phyloP scores from a whole-genome alignment of 176 grass and related monocot genomes.

The Hyparrhenia diplandra region DNA sequence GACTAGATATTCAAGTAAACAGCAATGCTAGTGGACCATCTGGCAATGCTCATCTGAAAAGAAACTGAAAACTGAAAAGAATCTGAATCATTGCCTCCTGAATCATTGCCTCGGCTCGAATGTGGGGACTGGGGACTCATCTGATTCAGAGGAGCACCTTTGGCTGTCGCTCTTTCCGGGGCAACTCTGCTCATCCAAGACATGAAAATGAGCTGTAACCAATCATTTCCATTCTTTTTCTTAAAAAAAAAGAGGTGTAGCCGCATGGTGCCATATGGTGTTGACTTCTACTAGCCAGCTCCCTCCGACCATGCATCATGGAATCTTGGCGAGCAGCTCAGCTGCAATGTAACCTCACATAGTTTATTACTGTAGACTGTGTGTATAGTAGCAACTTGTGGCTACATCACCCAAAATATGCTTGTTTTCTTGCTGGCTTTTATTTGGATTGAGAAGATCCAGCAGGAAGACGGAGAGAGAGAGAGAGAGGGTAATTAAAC shows the following conservation, averaged over 20 bases:
- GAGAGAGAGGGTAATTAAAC: background rate
- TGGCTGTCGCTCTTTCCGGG: slow-evolving; percentile 10
- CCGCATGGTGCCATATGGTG: background rate
- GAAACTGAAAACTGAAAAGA: background rate
- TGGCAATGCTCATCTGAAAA: no score
- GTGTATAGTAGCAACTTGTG: no score
- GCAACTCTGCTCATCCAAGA: slow-evolving; percentile 2
- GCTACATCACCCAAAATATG: no score
- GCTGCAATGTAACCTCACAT: background rate
- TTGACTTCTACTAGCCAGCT: slow-evolving; percentile 6
- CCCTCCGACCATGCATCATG: background rate
- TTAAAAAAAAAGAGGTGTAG: background rate
- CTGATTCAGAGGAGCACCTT: slow-evolving; percentile 23
- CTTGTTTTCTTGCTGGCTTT: background rate
- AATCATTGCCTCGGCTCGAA: no score
- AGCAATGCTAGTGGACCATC: no score
- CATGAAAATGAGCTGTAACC: slow-evolving; percentile 10
- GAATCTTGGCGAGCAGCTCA: background rate
- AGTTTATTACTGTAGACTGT: no score
- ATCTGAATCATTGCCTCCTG: no score
- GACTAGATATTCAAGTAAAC: no score
- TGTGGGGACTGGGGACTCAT: background rate
- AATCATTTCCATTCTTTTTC: background rate
- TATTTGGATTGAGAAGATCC: background rate
- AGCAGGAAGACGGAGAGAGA: background rate